Evolutionary conservation across 345 rosid genomes (phyloP).

Genomic region (Sapria himalayana): DNA sequence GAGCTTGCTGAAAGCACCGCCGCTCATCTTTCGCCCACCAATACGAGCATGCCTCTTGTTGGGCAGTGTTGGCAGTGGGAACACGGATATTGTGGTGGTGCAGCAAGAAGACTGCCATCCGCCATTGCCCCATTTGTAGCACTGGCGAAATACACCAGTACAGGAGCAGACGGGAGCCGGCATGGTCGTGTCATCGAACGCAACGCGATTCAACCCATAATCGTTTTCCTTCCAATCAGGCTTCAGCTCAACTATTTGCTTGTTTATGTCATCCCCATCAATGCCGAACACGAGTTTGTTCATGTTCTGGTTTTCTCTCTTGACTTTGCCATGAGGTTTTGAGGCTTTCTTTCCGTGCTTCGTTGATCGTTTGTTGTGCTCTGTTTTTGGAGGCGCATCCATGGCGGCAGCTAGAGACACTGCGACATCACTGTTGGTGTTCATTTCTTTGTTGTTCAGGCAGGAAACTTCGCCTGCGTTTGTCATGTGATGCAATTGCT

Average conservation of each 20-base stretch:
- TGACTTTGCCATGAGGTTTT: conserved; percentile 45
- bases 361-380: conserved; percentile 48
- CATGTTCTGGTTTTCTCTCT: conserved; percentile 55
- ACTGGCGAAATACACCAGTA: conserved; percentile 69
- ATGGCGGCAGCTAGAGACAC: conserved; percentile 31
- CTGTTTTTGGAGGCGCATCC: conserved; percentile 35
- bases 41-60: conserved; percentile 81
- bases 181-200: conserved; percentile 83
- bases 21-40: conserved; percentile 96
- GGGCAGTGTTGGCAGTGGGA: conserved; percentile 74
- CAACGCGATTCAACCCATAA: conserved; percentile 71
- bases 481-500: conserved; percentile 50
- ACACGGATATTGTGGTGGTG: conserved; percentile 70
- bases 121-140: conserved; percentile 98
- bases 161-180: conserved; percentile 87
- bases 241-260: conserved; percentile 28
- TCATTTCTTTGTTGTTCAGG: conserved; percentile 38
- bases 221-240: conserved; percentile 79
- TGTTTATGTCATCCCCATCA: conserved; percentile 24
- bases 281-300: conserved; percentile 44
- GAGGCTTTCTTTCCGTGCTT: conserved; percentile 61
- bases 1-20: conserved; percentile 89
- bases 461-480: conserved; percentile 39
- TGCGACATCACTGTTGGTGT: conserved; percentile 22
- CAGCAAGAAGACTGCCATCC: conserved; percentile 99